These are phyloP conservation scores for Hydnum rufescens DNA, from an alignment of 768 basidiomycete genomes.

Conservation along the genomic window DNA sequence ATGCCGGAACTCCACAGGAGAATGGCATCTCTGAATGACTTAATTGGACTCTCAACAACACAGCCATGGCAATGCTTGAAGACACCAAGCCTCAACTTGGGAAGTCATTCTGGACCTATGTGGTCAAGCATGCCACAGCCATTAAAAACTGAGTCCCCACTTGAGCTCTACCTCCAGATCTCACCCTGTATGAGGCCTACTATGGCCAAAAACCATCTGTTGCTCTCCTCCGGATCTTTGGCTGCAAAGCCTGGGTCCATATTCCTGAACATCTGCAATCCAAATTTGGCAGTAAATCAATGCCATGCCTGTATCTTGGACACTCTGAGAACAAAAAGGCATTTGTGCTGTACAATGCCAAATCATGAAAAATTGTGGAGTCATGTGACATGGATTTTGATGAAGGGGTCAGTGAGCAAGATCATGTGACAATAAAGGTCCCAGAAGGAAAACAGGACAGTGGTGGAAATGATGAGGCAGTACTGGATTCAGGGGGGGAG, in stretches of 20 bases:
- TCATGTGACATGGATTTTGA: no score
- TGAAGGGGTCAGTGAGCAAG: no score
- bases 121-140: background rate
- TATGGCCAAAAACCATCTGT: conserved; percentile 11
- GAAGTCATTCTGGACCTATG: conserved; percentile 7
- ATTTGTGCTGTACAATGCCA: no score
- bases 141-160: background rate
- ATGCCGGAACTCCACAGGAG: conserved; percentile 7
- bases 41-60: conserved; percentile 5
- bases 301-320: no score
- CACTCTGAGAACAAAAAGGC: no score
- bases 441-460: no score
- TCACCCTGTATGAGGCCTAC: conserved; percentile 8
- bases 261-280: no score
- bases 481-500: no score
- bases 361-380: no score
- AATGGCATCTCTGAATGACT: conserved; percentile 7
- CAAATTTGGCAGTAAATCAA: no score
- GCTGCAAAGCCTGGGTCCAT: conserved; percentile 23
- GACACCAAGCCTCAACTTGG: background rate
- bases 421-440: no score
- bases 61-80: background rate
- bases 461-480: no score
- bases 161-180: background rate
- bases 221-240: conserved; percentile 20